Percentiles rank a stretch among this genome's conserved stretches.
phyloP scores from a whole-genome alignment of 2,329 filamentous ascomycete species.

The Phaeosphaeriaceae sp. region DNA sequence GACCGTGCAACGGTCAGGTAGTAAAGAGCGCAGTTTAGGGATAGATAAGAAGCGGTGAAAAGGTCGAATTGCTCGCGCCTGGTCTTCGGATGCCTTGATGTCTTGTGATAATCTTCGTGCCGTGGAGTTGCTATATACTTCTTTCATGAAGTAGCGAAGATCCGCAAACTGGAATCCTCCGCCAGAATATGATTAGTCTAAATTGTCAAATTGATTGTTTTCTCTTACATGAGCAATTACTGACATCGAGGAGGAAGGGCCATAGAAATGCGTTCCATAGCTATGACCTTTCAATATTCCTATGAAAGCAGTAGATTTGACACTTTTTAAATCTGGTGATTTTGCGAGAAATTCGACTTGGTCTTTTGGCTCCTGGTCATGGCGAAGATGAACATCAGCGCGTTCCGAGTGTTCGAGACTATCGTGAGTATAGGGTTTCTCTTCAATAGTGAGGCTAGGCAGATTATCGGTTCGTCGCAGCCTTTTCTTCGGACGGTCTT shows the following conservation, averaged over 20 bases:
- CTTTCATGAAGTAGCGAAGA: conserved; percentile 33
- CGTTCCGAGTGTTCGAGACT: background rate
- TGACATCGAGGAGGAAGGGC: conserved; percentile 45
- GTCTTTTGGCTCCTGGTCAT: conserved; percentile 3
- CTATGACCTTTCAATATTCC: conserved; percentile 42
- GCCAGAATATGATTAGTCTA: background rate
- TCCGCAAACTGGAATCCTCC: conserved; percentile 39
- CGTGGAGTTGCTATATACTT: conserved; percentile 25
- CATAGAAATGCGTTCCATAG: conserved; percentile 51
- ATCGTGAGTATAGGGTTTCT: background rate
- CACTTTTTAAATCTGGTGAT: conserved; percentile 4
- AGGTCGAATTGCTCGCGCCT: conserved; percentile 7
- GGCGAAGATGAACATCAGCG: background rate
- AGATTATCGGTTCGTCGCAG: no score
- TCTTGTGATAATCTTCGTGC: conserved; percentile 29
- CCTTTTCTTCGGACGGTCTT: no score
- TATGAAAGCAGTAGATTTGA: background rate
- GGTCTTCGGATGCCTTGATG: conserved; percentile 24
- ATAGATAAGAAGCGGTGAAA: conserved; percentile 14
- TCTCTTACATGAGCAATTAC: conserved; percentile 23
- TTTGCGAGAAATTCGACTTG: conserved; percentile 7
- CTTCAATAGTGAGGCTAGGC: no score
- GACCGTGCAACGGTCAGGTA: conserved; percentile 44
- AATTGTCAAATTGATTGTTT: background rate
- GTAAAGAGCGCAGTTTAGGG: conserved; percentile 23